A percentile compares a stretch with the other conserved stretches of the same genome.
Conservation (phyloP, 2,329 filamentous ascomycete genomes). For the Alternaria gaisen region DNA sequence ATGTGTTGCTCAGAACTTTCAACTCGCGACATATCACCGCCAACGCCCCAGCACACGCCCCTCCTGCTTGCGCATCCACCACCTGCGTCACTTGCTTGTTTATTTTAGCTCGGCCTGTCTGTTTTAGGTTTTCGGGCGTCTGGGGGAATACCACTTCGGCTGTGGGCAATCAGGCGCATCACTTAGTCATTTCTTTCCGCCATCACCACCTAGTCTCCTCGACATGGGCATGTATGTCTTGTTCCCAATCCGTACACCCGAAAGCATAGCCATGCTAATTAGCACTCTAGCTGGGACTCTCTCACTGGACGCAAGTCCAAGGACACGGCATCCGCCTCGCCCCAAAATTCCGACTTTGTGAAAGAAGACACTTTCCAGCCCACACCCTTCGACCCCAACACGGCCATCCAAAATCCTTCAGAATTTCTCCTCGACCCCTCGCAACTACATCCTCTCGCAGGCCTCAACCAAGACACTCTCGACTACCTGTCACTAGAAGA, state of each 20-base stretch:
- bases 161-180: conserved; percentile 33
- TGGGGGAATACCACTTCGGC: conserved; percentile 20
- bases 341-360: conserved; percentile 41
- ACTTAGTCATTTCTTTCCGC: conserved; percentile 23
- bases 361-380: conserved; percentile 62
- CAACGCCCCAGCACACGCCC: conserved; percentile 27
- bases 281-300: conserved; percentile 58
- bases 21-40: conserved; percentile 8
- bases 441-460: conserved; percentile 89
- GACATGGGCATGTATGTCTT: conserved; percentile 49
- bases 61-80: conserved; percentile 42
- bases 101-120: conserved; percentile 14
- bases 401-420: conserved; percentile 78
- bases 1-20: conserved; percentile 38
- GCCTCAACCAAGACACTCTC: conserved; percentile 88
- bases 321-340: conserved; percentile 54
- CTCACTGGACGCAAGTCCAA: conserved; percentile 67
- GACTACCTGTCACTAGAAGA: conserved; percentile 97
- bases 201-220: conserved; percentile 26
- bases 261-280: conserved; percentile 9
- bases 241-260: background rate
- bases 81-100: conserved; percentile 19
- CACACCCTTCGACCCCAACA: conserved; percentile 73
- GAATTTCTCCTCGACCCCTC: conserved; percentile 92
- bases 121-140: conserved; percentile 31